Evolutionary conservation across 2,329 filamentous ascomycete genomes (phyloP).

Genomic region (Penicillium rolfsii): DNA sequence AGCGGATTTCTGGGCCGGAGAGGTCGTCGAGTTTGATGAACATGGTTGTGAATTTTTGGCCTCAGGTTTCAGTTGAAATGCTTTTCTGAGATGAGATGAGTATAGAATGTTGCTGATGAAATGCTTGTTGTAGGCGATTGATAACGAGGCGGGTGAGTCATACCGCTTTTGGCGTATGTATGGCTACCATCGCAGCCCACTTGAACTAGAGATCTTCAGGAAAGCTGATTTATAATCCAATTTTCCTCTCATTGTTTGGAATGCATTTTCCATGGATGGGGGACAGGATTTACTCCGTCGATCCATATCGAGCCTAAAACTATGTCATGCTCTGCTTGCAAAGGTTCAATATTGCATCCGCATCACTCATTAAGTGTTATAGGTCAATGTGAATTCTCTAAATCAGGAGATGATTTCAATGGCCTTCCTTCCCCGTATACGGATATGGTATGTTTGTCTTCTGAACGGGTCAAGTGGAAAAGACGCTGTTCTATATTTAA

Average conservation of each 20-base stretch:
- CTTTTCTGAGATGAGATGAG: background rate
- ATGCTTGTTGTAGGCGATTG: background rate
- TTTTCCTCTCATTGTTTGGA: no score
- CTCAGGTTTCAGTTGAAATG: no score
- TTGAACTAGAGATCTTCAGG: background rate
- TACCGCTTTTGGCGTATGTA: background rate
- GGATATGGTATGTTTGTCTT: no score
- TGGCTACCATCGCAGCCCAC: background rate
- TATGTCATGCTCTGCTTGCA: background rate
- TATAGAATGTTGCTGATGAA: background rate
- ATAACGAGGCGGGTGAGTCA: constrained; percentile 3
- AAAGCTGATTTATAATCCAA: background rate
- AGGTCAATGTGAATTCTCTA: background rate
- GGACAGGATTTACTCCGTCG: background rate
- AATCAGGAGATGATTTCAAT: background rate
- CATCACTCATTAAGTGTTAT: background rate
- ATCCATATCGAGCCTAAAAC: background rate
- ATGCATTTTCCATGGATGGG: background rate
- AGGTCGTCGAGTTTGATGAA: constrained; percentile 1
- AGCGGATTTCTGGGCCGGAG: background rate
- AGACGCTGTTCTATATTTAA: background rate
- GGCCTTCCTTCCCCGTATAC: no score
- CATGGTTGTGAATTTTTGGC: background rate
- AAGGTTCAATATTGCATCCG: background rate
- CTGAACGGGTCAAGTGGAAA: background rate